Base-by-base conservation (phyloP, 352 stramenopile genomes). In the Phytopythium delawarense region DNA sequence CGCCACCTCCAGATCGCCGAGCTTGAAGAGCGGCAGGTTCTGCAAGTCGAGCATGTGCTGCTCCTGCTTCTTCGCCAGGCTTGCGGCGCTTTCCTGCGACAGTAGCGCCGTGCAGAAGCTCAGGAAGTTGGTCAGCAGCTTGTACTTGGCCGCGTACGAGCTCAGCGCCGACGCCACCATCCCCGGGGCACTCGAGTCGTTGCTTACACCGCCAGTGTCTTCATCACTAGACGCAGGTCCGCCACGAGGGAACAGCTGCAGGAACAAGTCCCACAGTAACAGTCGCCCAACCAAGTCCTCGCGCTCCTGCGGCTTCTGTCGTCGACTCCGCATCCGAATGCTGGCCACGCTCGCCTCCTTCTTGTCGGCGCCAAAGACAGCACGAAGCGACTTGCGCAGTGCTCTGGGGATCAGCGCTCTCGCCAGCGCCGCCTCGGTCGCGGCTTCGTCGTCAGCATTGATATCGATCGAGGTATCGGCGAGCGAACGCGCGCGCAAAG, bases 261-360 rank as follows among this genome's bases (percentile, higher is more conserved):
- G 58, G 58, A 92, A 96, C 21, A 94, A 21, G 66, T 96, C 87
- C 84, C 87, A 96, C 7, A 91, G 71, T 30, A 96, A 60, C 48
- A 96, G 39, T 18, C 78, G 77, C 0, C 65, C 74, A 25, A 82
- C 69, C 8, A 89, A 68, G 42, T 87, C 78, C 35, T 90, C 76
- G 0, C 72, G 71, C 60, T 87, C 74, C 20, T 77, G 70, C 16
- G 73, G 60, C 57, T 87, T 78, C 66, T 83, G 78, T 40, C 82
- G 82, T 20, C 75, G 65, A 54, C 71, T 76, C 20, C 69, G 70
- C 67, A 86, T 83, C 12, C 67, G 67, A n/a, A 79, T 74, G 8
- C 62, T 70, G 6, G 51, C 21, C 23, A 50, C 49, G 34, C 54
- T 57, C 18, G 34, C 72, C 5, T 65, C 52, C 2, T 57, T 63